Evolutionary conservation across 345 rosid species (phyloP).

Genomic region (Barbarea vulgaris): DNA sequence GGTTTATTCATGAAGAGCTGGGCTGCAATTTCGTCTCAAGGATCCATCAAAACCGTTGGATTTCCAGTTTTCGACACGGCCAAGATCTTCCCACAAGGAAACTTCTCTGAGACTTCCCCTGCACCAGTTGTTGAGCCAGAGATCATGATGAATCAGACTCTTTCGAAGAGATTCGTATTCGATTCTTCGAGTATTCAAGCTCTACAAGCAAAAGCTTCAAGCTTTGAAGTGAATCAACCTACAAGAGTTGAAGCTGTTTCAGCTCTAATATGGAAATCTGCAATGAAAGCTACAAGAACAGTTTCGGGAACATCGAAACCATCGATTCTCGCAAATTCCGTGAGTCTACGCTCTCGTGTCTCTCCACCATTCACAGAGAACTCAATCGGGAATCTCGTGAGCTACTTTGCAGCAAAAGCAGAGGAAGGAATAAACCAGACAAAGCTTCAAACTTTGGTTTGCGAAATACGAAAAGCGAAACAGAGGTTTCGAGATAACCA

Average conservation of each 20-base stretch:
- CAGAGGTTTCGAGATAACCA: constrained; percentile 37
- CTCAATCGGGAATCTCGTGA: constrained; percentile 50
- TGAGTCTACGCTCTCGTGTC: constrained; percentile 43
- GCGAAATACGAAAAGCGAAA: constrained; percentile 27
- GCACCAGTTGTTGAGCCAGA: constrained; percentile 42
- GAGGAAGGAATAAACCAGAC: constrained; percentile 22
- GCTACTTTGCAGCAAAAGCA: constrained; percentile 40
- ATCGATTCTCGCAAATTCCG: constrained; percentile 40
- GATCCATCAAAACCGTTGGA: constrained; percentile 24
- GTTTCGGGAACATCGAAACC: constrained; percentile 36
- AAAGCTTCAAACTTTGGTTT: constrained; percentile 38
- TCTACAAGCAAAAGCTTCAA: constrained; percentile 38
- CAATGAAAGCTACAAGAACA: constrained; percentile 37
- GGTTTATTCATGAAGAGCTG: constrained; percentile 38
- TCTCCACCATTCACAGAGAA: constrained; percentile 40
- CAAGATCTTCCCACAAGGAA: constrained; percentile 32
- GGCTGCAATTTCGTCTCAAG: constrained; percentile 37
- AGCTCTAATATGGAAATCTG: constrained; percentile 51
- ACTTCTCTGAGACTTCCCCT: constrained; percentile 39
- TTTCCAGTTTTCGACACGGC: constrained; percentile 24
- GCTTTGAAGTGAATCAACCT: constrained; percentile 42
- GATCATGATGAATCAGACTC: constrained; percentile 26
- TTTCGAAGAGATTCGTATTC: constrained; percentile 34
- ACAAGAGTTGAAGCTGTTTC: constrained; percentile 56
- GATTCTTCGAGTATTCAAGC: constrained; percentile 27